These are phyloP conservation scores for Tympanopsis confertula DNA, from an alignment of 2,329 filamentous ascomycete genomes.

Conservation along the genomic window DNA sequence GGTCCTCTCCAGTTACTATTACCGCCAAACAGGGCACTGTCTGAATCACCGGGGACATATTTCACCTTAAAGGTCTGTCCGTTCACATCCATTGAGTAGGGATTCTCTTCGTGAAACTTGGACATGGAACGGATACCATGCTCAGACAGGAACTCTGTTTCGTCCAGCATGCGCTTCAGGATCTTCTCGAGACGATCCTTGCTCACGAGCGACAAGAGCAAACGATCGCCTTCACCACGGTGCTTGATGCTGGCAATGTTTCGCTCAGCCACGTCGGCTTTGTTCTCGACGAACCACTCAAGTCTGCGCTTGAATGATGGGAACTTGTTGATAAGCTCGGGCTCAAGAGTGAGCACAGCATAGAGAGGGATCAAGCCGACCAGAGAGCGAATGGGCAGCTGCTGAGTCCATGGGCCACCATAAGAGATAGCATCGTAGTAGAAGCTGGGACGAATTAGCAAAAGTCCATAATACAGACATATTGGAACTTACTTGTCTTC, in stretches of 20 bases:
- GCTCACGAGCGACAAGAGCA: constrained; percentile 81
- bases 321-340: constrained; percentile 82
- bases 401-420: constrained; percentile 85
- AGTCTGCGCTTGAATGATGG: constrained; percentile 87
- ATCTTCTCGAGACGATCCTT: constrained; percentile 87
- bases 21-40: constrained; percentile 86
- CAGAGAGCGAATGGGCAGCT: constrained; percentile 81
- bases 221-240: constrained; percentile 78
- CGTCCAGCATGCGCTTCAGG: constrained; percentile 80
- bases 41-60: constrained; percentile 91
- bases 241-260: constrained; percentile 91
- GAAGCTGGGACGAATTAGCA: too few relatives aligned
- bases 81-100: constrained; percentile 91
- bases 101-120: constrained; percentile 79
- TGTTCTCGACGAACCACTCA: constrained; percentile 87
- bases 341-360: constrained; percentile 82
- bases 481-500: too few relatives aligned
- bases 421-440: constrained; percentile 98
- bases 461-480: too few relatives aligned
- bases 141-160: constrained; percentile 82
- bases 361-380: constrained; percentile 91
- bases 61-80: constrained; percentile 77
- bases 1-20: constrained; percentile 98
- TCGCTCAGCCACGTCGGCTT: constrained; percentile 73
- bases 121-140: constrained; percentile 87